phyloP scores from a whole-genome alignment of 2,329 filamentous ascomycete species.

The Xylaria sp. region DNA sequence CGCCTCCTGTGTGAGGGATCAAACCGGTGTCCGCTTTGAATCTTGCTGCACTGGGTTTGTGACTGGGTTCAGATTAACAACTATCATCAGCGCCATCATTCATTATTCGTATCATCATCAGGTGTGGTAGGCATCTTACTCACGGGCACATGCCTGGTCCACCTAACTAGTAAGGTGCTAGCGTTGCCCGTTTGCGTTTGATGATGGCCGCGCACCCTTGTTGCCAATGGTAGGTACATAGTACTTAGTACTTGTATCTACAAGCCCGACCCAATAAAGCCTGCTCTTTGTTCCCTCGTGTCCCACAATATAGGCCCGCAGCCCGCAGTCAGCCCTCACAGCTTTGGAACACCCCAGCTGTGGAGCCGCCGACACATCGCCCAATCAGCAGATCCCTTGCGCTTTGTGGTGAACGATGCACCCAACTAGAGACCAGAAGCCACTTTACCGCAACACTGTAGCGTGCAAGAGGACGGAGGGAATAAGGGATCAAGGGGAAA shows the following conservation, averaged over 20 bases:
- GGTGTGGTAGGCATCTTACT: neutral
- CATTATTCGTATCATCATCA: neutral
- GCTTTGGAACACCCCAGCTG: conserved; percentile 19
- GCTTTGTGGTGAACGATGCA: conserved; percentile 11
- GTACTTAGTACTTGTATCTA: neutral
- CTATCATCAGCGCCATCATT: neutral
- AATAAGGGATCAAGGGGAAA: neutral
- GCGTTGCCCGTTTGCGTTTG: conserved; percentile 18
- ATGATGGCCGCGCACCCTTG: conserved; percentile 27
- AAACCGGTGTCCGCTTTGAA: neutral
- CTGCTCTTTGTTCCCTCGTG: neutral
- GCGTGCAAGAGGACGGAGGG: neutral
- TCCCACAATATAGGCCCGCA: conserved; percentile 4
- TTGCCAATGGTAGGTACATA: neutral
- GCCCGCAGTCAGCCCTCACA: conserved; percentile 5
- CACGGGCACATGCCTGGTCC: neutral
- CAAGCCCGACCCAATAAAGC: neutral
- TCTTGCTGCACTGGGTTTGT: neutral
- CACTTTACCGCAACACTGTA: conserved; percentile 1
- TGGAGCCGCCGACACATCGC: conserved; percentile 16
- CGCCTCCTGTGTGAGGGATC: neutral
- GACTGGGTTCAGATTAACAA: neutral
- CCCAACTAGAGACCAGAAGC: conserved; percentile 13
- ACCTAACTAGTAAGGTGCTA: neutral
- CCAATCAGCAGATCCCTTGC: conserved; percentile 25